Evolutionary conservation across 225 moss, liverwort and hornwort species (phyloP).

Genomic region (Straminergon stramineum): DNA sequence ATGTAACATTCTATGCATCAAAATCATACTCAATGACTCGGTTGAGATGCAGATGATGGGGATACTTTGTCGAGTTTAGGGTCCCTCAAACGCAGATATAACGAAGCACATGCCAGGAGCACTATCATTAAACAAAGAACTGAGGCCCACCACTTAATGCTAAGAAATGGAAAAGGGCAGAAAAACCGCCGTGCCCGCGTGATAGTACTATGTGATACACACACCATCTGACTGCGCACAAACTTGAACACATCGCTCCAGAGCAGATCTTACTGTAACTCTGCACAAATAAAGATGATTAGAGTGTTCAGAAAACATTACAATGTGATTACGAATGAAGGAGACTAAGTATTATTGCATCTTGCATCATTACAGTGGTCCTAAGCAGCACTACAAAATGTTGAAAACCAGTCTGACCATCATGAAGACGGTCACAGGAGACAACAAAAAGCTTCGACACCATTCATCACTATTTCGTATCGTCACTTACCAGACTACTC

Average conservation of each 20-base stretch:
- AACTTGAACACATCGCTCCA: background rate
- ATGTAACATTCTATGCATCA: background rate
- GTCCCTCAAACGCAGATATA: background rate
- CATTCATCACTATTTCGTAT: background rate
- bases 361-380: background rate
- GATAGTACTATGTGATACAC: too few relatives aligned
- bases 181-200: background rate
- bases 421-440: background rate
- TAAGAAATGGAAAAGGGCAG: background rate
- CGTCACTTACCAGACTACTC: background rate
- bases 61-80: background rate
- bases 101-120: background rate
- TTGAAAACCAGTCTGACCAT: background rate
- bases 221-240: background rate
- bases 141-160: background rate
- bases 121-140: background rate
- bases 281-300: background rate
- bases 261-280: background rate
- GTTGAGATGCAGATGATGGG: background rate
- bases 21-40: background rate
- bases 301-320: background rate
- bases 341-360: background rate
- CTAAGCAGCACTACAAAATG: background rate
- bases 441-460: background rate
- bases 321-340: background rate